These are phyloP conservation scores for Oryza officinalis DNA, from an alignment of 176 grass and related monocot genomes.

Conservation along the genomic window DNA sequence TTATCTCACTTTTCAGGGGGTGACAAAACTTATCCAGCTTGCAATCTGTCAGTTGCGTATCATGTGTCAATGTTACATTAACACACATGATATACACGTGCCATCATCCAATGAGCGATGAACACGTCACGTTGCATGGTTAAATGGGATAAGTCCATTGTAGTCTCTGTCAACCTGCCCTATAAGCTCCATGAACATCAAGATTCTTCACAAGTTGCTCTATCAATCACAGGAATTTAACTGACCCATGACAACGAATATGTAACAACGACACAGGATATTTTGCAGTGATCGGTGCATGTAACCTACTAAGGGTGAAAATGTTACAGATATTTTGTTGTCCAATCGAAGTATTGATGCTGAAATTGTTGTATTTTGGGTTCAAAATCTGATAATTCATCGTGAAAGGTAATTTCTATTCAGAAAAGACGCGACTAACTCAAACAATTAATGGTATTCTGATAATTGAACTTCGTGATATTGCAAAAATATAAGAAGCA, in stretches of 20 bases:
- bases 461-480: background rate
- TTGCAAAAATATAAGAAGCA: background rate
- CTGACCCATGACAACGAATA: background rate
- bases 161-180: background rate
- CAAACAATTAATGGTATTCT: no score
- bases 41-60: background rate
- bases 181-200: background rate
- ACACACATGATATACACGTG: background rate
- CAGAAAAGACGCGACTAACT: background rate
- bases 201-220: background rate
- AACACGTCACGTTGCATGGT: background rate
- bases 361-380: background rate
- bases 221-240: background rate
- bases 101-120: background rate
- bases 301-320: background rate
- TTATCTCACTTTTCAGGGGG: background rate
- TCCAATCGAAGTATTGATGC: background rate
- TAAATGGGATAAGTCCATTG: background rate
- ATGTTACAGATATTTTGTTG: background rate
- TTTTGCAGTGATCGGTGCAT: background rate
- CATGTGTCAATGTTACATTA: background rate
- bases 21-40: background rate
- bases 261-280: constrained; percentile 21
- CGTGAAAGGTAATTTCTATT: background rate
- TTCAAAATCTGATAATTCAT: background rate